These are phyloP conservation scores for Pichia sp. DNA, from an alignment of 1,139 yeast species.

Conservation along the genomic window DNA sequence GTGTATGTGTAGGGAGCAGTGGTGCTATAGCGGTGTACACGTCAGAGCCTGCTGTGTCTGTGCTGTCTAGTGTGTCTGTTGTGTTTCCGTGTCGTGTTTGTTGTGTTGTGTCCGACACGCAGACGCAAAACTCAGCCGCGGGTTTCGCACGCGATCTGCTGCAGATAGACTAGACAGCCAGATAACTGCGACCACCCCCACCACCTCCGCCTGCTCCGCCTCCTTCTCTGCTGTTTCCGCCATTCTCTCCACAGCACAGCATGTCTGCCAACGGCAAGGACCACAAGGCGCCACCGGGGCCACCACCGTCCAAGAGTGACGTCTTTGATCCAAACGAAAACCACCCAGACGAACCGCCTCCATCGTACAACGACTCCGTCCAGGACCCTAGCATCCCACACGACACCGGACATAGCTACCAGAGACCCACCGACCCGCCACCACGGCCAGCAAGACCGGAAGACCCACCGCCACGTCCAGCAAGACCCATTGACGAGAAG, in stretches of 20 bases:
- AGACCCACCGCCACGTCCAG: conserved; percentile 8
- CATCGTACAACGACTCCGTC: conserved; percentile 29
- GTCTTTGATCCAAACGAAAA: conserved; percentile 18
- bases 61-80: too few relatives aligned
- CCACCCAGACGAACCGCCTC: conserved; percentile 26
- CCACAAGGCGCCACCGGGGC: neutral
- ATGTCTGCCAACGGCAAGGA: neutral
- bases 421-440: neutral
- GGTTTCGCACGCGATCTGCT: too few relatives aligned
- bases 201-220: neutral
- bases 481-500: neutral
- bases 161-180: too few relatives aligned
- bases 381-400: conserved; percentile 10
- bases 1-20: too few relatives aligned
- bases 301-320: conserved; percentile 8
- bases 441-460: neutral
- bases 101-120: too few relatives aligned
- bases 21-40: too few relatives aligned
- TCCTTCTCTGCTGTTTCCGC: neutral
- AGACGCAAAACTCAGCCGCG: too few relatives aligned
- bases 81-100: too few relatives aligned
- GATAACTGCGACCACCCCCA: too few relatives aligned
- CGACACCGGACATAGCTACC: too few relatives aligned
- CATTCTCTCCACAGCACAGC: neutral
- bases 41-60: too few relatives aligned